Evolutionary conservation across 768 basidiomycete species (phyloP), one percentile per base, ranked within the genome.

Genomic region (Coprinopsis marcescibilis): DNA sequence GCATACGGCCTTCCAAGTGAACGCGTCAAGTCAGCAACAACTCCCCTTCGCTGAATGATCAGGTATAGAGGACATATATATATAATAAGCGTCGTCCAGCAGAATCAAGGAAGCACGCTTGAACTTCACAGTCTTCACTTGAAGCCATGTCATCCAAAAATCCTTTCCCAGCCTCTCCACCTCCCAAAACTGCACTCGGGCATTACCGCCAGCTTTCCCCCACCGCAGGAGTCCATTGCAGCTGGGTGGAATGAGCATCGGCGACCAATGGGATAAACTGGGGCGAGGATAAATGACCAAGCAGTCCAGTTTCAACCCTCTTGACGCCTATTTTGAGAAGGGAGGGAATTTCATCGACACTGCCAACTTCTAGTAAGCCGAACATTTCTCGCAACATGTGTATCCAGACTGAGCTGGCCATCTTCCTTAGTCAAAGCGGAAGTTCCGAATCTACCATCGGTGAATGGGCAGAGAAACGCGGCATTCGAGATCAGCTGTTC

Each of bases 401-500:
- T n/a, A n/a, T n/a, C n/a, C n/a, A n/a, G n/a, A n/a, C n/a, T n/a
- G n/a, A n/a, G n/a, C n/a, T n/a, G n/a, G n/a, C n/a, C n/a, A n/a
- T 30, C 13, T 39, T 20, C 25, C 3, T 4, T 29, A 73, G 69
- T 45, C 76, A 80, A 51, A 68, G 76, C 46, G 77, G 73, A 50
- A 56, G 67, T 24, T 77, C 74, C 2, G 80, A 83, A 55, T 43
- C 46, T 34, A 69, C 69, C 52, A 64, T 76, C 25, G 75, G 75
- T 5, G 73, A 76, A 51, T 77, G 73, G 75, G 68, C 70, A 54
- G 65, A 70, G 50, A 47, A 57, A 26, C 60, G 71, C 17, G 63
- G 61, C 1, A 69, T 68, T 40, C 62, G 75, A 8, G 70, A 75
- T 48, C 68, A 73, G 51, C 62, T 77, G 20, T 67, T 75, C 41